A percentile compares a stretch with the other conserved stretches of the same genome.
Evolutionary conservation across 768 basidiomycete genomes (phyloP).

Genomic region (Amanita fuliginea): DNA sequence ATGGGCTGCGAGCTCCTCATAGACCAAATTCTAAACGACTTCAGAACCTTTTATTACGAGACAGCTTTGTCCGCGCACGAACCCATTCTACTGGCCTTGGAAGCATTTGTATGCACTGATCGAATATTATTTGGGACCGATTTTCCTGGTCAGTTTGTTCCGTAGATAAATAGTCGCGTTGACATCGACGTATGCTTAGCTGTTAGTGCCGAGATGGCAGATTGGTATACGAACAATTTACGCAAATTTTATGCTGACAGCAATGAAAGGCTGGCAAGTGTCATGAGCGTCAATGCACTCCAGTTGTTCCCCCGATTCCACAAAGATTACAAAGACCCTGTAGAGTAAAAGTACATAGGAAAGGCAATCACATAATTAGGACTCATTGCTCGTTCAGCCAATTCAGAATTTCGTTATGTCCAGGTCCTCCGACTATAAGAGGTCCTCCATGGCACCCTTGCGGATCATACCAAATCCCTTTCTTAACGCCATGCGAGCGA

Average conservation of each 20-base stretch:
- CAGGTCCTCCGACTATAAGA: slow-evolving; percentile 37
- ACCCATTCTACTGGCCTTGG: slow-evolving; percentile 37
- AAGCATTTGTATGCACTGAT: slow-evolving; percentile 36
- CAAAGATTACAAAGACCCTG: background rate
- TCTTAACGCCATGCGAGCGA: slow-evolving; percentile 57
- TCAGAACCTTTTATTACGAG: slow-evolving; percentile 65
- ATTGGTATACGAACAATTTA: slow-evolving; percentile 52
- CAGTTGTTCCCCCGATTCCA: slow-evolving; percentile 33
- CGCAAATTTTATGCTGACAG: slow-evolving; percentile 34
- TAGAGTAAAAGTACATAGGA: background rate
- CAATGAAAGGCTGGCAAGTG: slow-evolving; percentile 23
- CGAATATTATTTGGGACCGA: slow-evolving; percentile 65
- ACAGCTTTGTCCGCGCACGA: slow-evolving; percentile 55
- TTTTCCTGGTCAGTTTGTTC: slow-evolving; percentile 47
- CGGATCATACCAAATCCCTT: slow-evolving; percentile 57
- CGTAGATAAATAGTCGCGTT: background rate
- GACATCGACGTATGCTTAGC: slow-evolving; percentile 25
- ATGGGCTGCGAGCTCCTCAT: slow-evolving; percentile 60
- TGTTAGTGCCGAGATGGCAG: slow-evolving; percentile 40
- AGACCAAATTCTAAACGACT: slow-evolving; percentile 59
- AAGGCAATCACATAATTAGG: background rate
- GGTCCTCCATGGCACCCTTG: slow-evolving; percentile 54
- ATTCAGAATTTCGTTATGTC: slow-evolving; percentile 43
- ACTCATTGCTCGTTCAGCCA: slow-evolving; percentile 34
- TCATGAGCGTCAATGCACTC: slow-evolving; percentile 41